Evolutionary conservation across 2,329 filamentous ascomycete genomes (phyloP).

Genomic region (Myriosclerotinia scirpicola): DNA sequence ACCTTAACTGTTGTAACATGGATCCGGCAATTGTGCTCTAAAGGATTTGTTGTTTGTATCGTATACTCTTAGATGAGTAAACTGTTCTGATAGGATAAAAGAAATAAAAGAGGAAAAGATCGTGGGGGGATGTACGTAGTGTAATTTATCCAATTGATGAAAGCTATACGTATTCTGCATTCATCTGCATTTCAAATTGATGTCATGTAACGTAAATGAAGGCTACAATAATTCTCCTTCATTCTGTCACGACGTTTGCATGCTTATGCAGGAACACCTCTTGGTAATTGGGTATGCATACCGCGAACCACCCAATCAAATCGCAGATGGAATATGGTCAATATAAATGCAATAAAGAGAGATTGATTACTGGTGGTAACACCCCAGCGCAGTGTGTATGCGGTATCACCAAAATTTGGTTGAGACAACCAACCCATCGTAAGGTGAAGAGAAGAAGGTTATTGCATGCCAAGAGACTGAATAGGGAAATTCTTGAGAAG

Average conservation of each 20-base stretch:
- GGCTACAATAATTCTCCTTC: not conserved
- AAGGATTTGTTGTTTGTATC: not conserved
- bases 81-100: not conserved
- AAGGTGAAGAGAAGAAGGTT: not conserved
- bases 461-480: not conserved
- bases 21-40: constrained; percentile 3
- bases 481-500: not conserved
- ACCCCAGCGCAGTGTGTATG: not conserved
- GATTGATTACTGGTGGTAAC: not conserved
- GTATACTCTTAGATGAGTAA: not conserved
- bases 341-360: not conserved
- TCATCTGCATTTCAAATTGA: not conserved
- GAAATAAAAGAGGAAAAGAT: not conserved
- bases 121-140: not conserved
- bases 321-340: not conserved
- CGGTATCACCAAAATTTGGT: constrained; percentile 17
- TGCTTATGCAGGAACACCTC: constrained; percentile 15
- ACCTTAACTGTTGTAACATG: not conserved
- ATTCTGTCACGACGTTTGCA: not conserved
- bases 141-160: not conserved
- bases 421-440: not conserved
- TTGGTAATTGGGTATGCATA: not conserved
- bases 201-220: not conserved
- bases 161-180: not conserved
- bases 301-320: not conserved